Conservation (phyloP, 2,329 filamentous ascomycete genomes). For the Knufia fluminis region DNA sequence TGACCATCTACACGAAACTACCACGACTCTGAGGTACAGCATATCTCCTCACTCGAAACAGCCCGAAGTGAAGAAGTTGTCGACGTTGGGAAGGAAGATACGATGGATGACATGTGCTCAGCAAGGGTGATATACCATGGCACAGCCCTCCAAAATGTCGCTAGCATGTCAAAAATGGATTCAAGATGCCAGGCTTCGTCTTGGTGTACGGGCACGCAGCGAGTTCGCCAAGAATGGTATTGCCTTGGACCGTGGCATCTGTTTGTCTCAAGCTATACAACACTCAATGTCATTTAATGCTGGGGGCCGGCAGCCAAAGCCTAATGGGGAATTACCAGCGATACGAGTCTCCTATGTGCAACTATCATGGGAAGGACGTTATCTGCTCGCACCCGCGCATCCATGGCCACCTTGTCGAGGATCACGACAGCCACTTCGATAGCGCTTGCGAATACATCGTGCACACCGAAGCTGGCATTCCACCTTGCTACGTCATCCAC, state of each 20-base stretch:
- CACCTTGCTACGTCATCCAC: slow-evolving; percentile 40
- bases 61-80: background rate
- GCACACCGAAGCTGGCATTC: slow-evolving; percentile 35
- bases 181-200: slow-evolving; percentile 5
- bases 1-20: slow-evolving; percentile 17
- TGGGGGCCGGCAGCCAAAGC: slow-evolving; percentile 20
- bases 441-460: slow-evolving; percentile 35
- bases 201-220: background rate
- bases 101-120: background rate
- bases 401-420: slow-evolving; percentile 23
- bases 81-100: background rate
- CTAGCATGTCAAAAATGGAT: slow-evolving; percentile 5
- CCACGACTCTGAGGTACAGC: slow-evolving; percentile 14
- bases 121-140: slow-evolving; percentile 5
- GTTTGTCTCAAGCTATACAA: slow-evolving; percentile 34
- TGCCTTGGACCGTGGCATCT: slow-evolving; percentile 32
- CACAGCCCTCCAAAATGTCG: background rate
- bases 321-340: slow-evolving; percentile 30
- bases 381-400: slow-evolving; percentile 26
- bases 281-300: slow-evolving; percentile 33
- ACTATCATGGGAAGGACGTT: slow-evolving; percentile 37
- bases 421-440: slow-evolving; percentile 34
- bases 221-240: background rate
- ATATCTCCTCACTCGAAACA: slow-evolving; percentile 10
- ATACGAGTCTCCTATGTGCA: slow-evolving; percentile 39